These are phyloP conservation scores for Trichoderma guizhouense DNA, from an alignment of 2,329 filamentous ascomycete genomes.

Conservation along the genomic window DNA sequence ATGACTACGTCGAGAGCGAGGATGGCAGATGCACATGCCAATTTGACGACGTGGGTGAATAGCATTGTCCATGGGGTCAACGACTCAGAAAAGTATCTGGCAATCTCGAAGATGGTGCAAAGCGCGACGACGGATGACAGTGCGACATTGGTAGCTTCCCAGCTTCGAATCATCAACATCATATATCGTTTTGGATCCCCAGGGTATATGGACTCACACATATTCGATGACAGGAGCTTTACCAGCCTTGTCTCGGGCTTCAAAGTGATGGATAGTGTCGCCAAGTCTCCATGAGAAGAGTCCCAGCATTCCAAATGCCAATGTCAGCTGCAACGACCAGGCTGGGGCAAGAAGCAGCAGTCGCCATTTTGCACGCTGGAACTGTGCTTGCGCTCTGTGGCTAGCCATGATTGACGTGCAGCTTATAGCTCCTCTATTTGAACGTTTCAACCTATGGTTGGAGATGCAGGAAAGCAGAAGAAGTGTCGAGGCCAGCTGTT, in stretches of 20 bases:
- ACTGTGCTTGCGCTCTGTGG: conserved; percentile 51
- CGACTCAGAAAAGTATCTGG: conserved; percentile 45
- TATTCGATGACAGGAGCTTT: conserved; percentile 45
- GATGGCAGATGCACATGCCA: conserved; percentile 44
- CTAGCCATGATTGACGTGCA: conserved; percentile 32
- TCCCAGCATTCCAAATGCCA: conserved; percentile 47
- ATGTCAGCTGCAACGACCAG: conserved; percentile 47
- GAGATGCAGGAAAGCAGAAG: neutral
- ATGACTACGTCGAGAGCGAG: conserved; percentile 51
- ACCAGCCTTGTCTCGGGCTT: conserved; percentile 39
- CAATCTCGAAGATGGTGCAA: conserved; percentile 47
- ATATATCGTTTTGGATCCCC: neutral
- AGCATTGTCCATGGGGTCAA: conserved; percentile 55
- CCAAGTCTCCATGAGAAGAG: conserved; percentile 53
- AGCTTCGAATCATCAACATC: conserved; percentile 36
- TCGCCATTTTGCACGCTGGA: conserved; percentile 51
- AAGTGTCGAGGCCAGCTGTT: neutral
- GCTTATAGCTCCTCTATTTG: neutral
- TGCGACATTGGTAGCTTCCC: conserved; percentile 51
- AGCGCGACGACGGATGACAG: conserved; percentile 47
- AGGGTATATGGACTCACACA: conserved; percentile 40
- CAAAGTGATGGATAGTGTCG: conserved; percentile 42
- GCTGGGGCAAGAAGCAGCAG: conserved; percentile 45
- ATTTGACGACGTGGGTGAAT: conserved; percentile 49
- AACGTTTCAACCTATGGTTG: neutral